These are phyloP conservation scores for Corylus avellana DNA, from an alignment of 306 rosid species.

Conservation along the genomic window DNA sequence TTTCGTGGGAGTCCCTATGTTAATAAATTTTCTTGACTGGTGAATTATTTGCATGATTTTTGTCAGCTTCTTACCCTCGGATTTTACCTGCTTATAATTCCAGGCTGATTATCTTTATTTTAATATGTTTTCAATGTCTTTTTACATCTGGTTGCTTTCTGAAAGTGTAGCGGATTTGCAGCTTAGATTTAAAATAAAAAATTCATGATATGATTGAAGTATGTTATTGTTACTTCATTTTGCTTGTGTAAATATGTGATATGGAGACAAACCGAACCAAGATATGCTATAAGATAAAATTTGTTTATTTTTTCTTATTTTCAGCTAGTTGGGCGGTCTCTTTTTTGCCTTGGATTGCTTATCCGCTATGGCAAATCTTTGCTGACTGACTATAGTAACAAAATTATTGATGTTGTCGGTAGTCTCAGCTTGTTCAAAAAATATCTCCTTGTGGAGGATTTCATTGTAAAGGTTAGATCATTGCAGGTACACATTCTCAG, in stretches of 20 bases:
- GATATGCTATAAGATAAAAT: neutral
- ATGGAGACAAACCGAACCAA: neutral
- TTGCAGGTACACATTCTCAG: conserved; percentile 63
- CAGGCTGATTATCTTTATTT: neutral
- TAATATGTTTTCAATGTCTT: neutral
- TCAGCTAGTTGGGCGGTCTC: conserved; percentile 89
- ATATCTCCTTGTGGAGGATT: conserved; percentile 71
- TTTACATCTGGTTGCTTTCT: neutral
- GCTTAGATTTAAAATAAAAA: neutral
- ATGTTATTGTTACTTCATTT: neutral
- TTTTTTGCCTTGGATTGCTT: conserved; percentile 89
- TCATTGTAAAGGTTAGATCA: conserved; percentile 70
- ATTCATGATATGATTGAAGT: neutral
- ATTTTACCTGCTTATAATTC: neutral
- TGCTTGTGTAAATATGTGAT: neutral
- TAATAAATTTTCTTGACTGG: neutral
- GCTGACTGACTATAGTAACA: conserved; percentile 53
- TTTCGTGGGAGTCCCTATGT: neutral
- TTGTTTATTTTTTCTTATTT: conserved; percentile 31
- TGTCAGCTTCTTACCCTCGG: neutral
- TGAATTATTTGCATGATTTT: neutral
- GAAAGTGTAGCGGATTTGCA: neutral
- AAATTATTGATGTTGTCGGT: conserved; percentile 46
- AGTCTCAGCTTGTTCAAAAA: conserved; percentile 71
- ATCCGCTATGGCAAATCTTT: conserved; percentile 85